Evolutionary conservation across 495 filamentous ascomycete species (phyloP).

Genomic region (Aspergillus incahuasiensis): DNA sequence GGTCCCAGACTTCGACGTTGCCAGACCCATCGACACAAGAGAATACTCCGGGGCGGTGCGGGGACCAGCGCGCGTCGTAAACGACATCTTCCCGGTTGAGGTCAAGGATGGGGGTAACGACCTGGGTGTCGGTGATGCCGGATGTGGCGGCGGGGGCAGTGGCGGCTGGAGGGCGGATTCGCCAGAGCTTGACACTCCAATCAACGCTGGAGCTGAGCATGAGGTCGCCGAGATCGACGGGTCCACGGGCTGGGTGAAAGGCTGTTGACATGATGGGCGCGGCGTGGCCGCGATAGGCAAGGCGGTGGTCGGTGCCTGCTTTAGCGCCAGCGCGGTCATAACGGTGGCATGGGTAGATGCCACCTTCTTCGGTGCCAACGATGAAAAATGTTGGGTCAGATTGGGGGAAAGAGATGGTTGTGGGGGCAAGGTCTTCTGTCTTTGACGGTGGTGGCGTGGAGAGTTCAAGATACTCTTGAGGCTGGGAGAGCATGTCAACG

Average conservation of each 20-base stretch:
- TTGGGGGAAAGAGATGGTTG: conserved; percentile 93
- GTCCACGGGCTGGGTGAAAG: conserved; percentile 88
- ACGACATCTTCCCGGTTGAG: conserved; percentile 91
- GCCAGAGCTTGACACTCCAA: conserved; percentile 98
- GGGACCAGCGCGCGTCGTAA: conserved; percentile 93
- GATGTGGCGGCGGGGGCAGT: conserved; percentile 41
- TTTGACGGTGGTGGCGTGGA: conserved; percentile 81
- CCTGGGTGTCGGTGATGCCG: conserved; percentile 32
- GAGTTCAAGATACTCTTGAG: conserved; percentile 86
- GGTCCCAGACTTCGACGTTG: conserved; percentile 92
- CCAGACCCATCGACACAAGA: conserved; percentile 89
- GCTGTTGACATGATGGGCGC: conserved; percentile 94
- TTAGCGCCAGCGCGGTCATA: conserved; percentile 97
- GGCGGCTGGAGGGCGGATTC: conserved; percentile 66
- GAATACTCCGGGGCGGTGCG: conserved; percentile 87
- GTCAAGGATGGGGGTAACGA: conserved; percentile 71
- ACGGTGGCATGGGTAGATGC: conserved; percentile 91
- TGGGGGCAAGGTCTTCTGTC: conserved; percentile 91
- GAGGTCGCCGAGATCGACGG: conserved; percentile 91
- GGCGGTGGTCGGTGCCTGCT: conserved; percentile 81
- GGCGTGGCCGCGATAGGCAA: conserved; percentile 80
- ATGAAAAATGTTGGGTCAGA: conserved; percentile 97
- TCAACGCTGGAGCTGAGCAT: conserved; percentile 82
- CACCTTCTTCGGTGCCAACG: conserved; percentile 91
- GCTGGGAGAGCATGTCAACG: conserved; percentile 93